Evolutionary conservation across 768 basidiomycete species (phyloP).

Genomic region (Coprinopsis sp.): DNA sequence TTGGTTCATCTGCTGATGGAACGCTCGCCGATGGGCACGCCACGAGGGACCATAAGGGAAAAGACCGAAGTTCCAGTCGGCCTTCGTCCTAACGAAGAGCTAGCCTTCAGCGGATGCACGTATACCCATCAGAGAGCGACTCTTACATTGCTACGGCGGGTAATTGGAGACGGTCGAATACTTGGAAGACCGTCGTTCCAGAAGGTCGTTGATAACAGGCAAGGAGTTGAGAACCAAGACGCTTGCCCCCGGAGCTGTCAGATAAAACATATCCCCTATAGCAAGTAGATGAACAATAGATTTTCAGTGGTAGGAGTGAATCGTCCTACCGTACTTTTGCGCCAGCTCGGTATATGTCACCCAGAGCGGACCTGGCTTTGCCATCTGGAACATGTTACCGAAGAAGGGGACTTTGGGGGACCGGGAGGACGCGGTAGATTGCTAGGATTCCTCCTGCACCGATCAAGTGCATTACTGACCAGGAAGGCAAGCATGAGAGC

Average conservation of each 20-base stretch:
- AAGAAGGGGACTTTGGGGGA: no score
- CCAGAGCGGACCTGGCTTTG: no score
- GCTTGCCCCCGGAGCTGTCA: background rate
- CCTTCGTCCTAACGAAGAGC: conserved; percentile 19
- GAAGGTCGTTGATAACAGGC: conserved; percentile 5
- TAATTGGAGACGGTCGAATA: conserved; percentile 22
- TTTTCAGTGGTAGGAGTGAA: no score
- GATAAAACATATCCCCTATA: conserved; percentile 1
- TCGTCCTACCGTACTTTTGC: no score
- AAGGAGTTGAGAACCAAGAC: conserved; percentile 1
- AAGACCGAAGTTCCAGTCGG: conserved; percentile 36
- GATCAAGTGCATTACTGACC: no score
- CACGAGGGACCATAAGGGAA: conserved; percentile 31
- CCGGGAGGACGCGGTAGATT: no score
- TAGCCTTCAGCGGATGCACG: background rate
- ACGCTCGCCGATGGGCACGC: conserved; percentile 18
- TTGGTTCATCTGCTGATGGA: conserved; percentile 22
- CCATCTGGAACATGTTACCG: no score
- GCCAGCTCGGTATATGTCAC: no score
- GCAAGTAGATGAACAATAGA: no score
- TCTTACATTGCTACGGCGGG: conserved; percentile 40
- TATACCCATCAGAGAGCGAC: background rate
- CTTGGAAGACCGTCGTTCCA: conserved; percentile 8
- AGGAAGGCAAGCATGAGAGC: no score
- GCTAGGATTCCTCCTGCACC: no score